Percentiles rank a stretch among this genome's conserved stretches.
Conservation (phyloP, 768 basidiomycete genomes). For the Lactarius evosmus region DNA sequence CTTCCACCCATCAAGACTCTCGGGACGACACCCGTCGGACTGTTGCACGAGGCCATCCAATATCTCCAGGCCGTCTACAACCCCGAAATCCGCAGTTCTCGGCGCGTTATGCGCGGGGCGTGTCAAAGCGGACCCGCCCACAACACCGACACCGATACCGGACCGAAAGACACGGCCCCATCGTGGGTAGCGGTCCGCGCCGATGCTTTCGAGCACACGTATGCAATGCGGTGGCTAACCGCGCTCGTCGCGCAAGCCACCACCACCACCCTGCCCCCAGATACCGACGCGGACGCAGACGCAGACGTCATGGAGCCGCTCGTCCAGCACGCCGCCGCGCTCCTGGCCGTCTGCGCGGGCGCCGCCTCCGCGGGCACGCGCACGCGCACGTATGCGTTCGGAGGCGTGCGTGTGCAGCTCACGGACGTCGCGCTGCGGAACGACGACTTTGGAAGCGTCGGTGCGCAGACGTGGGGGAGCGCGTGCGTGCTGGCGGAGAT, state of each 20-base stretch:
- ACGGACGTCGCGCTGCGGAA: slow-evolving; percentile 70
- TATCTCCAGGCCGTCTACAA: slow-evolving; percentile 56
- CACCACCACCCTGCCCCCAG: background rate
- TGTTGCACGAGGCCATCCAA: slow-evolving; percentile 43
- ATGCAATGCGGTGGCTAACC: slow-evolving; percentile 73
- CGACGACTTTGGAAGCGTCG: slow-evolving; percentile 66
- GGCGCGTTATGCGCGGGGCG: slow-evolving; percentile 32
- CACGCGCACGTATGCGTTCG: slow-evolving; percentile 52
- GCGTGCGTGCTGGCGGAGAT: slow-evolving; percentile 77
- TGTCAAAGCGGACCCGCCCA: background rate
- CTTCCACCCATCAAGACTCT: slow-evolving; percentile 21
- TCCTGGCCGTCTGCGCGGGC: slow-evolving; percentile 64
- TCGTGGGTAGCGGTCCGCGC: slow-evolving; percentile 38
- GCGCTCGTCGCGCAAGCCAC: slow-evolving; percentile 47
- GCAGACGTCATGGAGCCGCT: slow-evolving; percentile 37
- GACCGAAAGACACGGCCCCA: slow-evolving; percentile 21
- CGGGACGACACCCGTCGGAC: background rate
- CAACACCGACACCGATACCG: background rate
- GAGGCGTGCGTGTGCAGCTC: slow-evolving; percentile 43
- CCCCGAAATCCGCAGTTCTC: slow-evolving; percentile 60
- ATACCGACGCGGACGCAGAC: background rate
- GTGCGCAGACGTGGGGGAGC: slow-evolving; percentile 88
- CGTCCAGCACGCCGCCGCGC: slow-evolving; percentile 52
- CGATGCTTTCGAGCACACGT: slow-evolving; percentile 68
- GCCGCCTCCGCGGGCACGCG: slow-evolving; percentile 59